Percentiles rank a stretch among this genome's conserved stretches.
Evolutionary conservation across 2,329 filamentous ascomycete genomes (phyloP).

Genomic region (Fusarium buxicola): DNA sequence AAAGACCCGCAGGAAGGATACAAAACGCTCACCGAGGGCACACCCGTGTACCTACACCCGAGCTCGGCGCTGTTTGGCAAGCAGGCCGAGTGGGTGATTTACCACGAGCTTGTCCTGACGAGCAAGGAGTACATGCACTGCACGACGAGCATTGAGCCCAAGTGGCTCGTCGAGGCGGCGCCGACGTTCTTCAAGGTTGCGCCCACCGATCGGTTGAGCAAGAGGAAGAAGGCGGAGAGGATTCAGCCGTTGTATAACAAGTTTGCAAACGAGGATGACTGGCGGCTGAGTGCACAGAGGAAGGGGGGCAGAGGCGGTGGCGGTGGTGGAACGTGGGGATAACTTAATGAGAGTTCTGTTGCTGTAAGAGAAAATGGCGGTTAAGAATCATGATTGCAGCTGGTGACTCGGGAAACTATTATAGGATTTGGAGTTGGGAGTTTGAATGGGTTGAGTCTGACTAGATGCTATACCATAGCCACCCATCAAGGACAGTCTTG

Average conservation of each 20-base stretch:
- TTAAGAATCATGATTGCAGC: neutral
- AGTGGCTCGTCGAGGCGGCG: constrained; percentile 94
- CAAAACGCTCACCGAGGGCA: constrained; percentile 96
- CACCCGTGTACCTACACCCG: constrained; percentile 94
- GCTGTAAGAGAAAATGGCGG: too few relatives aligned
- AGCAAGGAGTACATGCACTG: constrained; percentile 99
- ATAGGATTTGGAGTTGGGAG: constrained; percentile 1
- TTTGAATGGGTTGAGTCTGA: neutral
- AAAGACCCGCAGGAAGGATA: constrained; percentile 98
- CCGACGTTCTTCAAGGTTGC: constrained; percentile 99
- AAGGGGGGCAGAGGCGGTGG: constrained; percentile 86
- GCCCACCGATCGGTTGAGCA: constrained; percentile 84
- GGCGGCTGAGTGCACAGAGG: constrained; percentile 89
- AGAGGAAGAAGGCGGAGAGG: constrained; percentile 91
- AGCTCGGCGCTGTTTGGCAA: constrained; percentile 94
- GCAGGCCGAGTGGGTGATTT: constrained; percentile 95
- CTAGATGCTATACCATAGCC: constrained; percentile 1
- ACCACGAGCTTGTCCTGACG: constrained; percentile 89
- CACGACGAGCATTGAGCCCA: constrained; percentile 92
- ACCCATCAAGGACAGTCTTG: neutral
- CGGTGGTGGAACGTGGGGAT: constrained; percentile 93
- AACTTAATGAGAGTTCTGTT: constrained; percentile 29
- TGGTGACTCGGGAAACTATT: neutral
- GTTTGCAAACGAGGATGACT: constrained; percentile 92
- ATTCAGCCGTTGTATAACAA: constrained; percentile 97